Conservation (phyloP, 164 flowering plant genomes). For the Aristolochia contorta region DNA sequence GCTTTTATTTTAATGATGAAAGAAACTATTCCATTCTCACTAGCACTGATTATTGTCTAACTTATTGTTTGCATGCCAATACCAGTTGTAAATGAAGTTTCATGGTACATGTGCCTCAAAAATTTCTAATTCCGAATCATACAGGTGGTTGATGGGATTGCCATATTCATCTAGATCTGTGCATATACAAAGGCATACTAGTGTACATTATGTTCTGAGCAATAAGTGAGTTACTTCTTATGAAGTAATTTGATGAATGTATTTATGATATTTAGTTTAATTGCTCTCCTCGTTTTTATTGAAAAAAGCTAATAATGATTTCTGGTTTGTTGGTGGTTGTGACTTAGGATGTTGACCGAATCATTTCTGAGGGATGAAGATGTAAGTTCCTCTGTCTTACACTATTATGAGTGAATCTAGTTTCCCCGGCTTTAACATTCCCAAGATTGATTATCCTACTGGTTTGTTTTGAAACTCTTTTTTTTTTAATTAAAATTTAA, state of each 20-base stretch:
- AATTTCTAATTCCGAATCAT: not conserved
- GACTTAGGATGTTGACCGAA: slow-evolving; percentile 38
- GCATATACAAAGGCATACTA: not conserved
- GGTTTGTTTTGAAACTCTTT: too few species aligned
- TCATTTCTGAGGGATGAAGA: slow-evolving; percentile 64
- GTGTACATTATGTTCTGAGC: slow-evolving; percentile 4
- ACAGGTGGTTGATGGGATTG: slow-evolving; percentile 20
- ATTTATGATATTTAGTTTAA: not conserved
- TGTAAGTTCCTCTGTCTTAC: slow-evolving; percentile 32
- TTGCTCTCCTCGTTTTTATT: not conserved
- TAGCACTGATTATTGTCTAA: not conserved
- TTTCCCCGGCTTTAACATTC: too few species aligned
- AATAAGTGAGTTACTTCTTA: slow-evolving; percentile 4
- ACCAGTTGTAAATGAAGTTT: not conserved
- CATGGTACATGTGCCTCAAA: not conserved
- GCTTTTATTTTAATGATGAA: not conserved
- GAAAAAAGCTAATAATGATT: not conserved
- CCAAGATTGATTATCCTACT: too few species aligned
- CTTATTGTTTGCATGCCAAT: not conserved
- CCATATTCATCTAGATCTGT: slow-evolving; percentile 2
- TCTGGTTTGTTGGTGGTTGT: slow-evolving; percentile 6
- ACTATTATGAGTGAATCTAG: too few species aligned
- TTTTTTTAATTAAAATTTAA: too few species aligned
- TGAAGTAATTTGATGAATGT: not conserved
- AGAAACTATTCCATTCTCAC: not conserved